Conservation (phyloP, 257 asterid species). For the Orobanche coerulescens region DNA sequence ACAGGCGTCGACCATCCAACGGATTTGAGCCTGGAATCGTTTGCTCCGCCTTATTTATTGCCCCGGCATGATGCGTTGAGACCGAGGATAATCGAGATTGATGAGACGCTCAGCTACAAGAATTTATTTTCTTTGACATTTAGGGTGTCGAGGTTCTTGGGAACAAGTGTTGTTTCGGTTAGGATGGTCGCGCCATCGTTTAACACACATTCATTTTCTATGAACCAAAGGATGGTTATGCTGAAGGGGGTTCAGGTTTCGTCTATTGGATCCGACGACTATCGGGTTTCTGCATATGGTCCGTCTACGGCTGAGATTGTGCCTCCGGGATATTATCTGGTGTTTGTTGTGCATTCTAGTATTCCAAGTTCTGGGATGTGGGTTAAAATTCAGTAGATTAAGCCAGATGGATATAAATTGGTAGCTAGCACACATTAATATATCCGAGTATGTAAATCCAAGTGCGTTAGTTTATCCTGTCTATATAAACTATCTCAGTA, state of each 20-base stretch:
- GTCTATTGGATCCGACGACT: neutral
- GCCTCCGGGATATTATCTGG: slow-evolving; percentile 58
- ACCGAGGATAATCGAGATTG: slow-evolving; percentile 27
- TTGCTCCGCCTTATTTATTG: slow-evolving; percentile 50
- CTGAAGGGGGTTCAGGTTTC: slow-evolving; percentile 25
- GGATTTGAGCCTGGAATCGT: slow-evolving; percentile 61
- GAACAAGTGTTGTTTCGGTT: slow-evolving; percentile 25
- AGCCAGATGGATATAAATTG: neutral
- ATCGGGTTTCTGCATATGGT: slow-evolving; percentile 25
- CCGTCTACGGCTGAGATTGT: slow-evolving; percentile 51
- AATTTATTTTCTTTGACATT: slow-evolving; percentile 26
- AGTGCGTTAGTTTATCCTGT: too few relatives aligned
- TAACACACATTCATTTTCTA: slow-evolving; percentile 54
- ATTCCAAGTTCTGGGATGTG: slow-evolving; percentile 55
- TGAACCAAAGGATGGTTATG: slow-evolving; percentile 72
- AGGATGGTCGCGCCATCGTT: slow-evolving; percentile 53
- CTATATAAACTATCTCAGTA: too few relatives aligned
- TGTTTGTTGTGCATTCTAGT: slow-evolving; percentile 50
- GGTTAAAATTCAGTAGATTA: slow-evolving; percentile 36
- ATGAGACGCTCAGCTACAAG: slow-evolving; percentile 26
- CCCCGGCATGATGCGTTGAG: slow-evolving; percentile 23
- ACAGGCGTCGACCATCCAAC: slow-evolving; percentile 46
- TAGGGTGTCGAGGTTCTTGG: slow-evolving; percentile 19
- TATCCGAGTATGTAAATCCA: too few relatives aligned
- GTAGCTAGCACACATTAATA: too few relatives aligned